Evolutionary conservation across 2,329 filamentous ascomycete genomes (phyloP), one percentile per base, ranked within the genome.

Genomic region (Aureobasidium mangrovei): DNA sequence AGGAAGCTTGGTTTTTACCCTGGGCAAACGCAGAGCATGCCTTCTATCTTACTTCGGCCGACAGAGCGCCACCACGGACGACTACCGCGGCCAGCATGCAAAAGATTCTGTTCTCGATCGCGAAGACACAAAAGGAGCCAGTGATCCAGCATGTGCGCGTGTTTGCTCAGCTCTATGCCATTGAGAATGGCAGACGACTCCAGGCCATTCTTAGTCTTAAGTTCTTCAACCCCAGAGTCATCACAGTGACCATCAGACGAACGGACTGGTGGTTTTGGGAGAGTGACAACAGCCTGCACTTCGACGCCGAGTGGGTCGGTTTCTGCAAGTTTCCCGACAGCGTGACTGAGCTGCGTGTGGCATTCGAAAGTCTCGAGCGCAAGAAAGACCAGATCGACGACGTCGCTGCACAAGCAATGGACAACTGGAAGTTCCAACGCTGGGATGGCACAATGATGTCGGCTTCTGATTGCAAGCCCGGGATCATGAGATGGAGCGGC

Each of bases 291-390:
- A 53, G 61, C 0, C 61, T 68, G 4, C 47, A 48, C 4, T 63
- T 70, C 2, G 36, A 59, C 7, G 56, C 60, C 8, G 18, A 7
- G 3, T 67, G 65, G 65, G 56, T 67, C 32, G 24, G 28, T 18
- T 26, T 44, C 9, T 48, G 55, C 53, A 51, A 27, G 33, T 47
- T 57, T 9, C 55, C 44, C 12, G 27, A 47, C 24, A 49, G 58
- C 39, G 24, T 56, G 7, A 55, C 63, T 7, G 67, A 72, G 43
- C 60, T 80, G 2, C 61, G 63, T 28, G 64, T 78, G 4, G 74
- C 78, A 39, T 62, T 78, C 12, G 78, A 80, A 62, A 74, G 72
- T 2, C 54, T 78, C 5, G 67, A 72, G 48, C 65, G 73, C 9
- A 76, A 76, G 57, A 71, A 69, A 53, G 60, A 57, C 0, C 74